phyloP scores from a whole-genome alignment of 1,284 basidiomycete species.

The Cutaneotrichosporon mucoides region DNA sequence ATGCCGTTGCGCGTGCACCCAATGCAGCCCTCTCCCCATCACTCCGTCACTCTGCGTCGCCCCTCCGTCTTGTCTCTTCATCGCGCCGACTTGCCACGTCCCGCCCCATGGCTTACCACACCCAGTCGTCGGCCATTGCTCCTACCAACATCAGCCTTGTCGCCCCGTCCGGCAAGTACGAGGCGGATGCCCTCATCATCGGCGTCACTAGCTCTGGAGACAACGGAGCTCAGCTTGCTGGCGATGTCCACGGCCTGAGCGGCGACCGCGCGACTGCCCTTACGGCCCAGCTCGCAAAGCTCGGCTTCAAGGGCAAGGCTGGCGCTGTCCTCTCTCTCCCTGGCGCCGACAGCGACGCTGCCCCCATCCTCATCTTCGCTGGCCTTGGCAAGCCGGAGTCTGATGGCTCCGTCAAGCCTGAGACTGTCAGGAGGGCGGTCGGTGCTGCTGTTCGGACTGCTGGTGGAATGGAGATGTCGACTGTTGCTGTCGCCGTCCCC shows the following conservation, averaged over 20 bases:
- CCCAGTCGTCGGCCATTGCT: slow-evolving; percentile 6
- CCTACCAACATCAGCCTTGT: slow-evolving; percentile 9
- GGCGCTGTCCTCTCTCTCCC: slow-evolving; percentile 3
- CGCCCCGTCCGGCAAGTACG: neutral
- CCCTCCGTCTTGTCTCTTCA: too few species aligned
- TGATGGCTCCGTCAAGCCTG: slow-evolving; percentile 8
- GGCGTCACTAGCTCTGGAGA: slow-evolving; percentile 1
- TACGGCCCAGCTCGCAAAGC: slow-evolving; percentile 9
- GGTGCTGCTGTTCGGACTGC: slow-evolving; percentile 13
- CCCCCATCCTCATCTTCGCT: slow-evolving; percentile 11
- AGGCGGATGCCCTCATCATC: slow-evolving; percentile 12
- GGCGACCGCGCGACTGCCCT: neutral
- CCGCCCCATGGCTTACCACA: slow-evolving; percentile 5
- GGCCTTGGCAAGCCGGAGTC: slow-evolving; percentile 11
- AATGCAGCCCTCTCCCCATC: neutral
- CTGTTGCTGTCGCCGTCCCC: slow-evolving; percentile 14
- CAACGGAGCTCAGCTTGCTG: slow-evolving; percentile 1
- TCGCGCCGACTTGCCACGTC: too few species aligned
- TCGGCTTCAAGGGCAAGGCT: slow-evolving; percentile 13
- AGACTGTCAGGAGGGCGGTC: slow-evolving; percentile 11
- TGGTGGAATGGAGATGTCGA: slow-evolving; percentile 3
- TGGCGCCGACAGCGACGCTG: slow-evolving; percentile 8
- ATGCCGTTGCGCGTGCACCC: neutral
- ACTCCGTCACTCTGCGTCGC: neutral
- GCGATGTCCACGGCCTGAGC: neutral